Conservation (phyloP, 495 filamentous ascomycete genomes). For the Geoglossum glabrum region DNA sequence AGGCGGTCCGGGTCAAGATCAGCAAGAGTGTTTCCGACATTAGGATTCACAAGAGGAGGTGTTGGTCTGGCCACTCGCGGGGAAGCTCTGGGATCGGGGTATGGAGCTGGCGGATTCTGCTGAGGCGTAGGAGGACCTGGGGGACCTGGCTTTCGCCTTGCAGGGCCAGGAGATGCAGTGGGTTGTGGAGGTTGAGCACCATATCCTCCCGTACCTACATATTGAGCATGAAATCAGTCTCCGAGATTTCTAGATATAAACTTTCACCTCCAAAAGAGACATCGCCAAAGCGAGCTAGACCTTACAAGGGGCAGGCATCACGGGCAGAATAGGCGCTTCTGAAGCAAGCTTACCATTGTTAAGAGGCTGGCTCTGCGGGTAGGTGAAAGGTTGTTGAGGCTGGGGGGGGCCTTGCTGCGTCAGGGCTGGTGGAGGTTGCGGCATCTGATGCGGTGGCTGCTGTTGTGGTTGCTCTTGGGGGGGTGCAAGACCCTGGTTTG, state of each 20-base stretch:
- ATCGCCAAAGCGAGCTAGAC: background rate
- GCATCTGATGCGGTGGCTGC: slow-evolving; percentile 18
- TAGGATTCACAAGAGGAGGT: slow-evolving; percentile 32
- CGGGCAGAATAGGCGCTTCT: slow-evolving; percentile 7
- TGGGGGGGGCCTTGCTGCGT: slow-evolving; percentile 4
- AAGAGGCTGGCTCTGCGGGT: slow-evolving; percentile 28
- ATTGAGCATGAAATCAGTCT: background rate
- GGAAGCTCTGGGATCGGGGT: slow-evolving; percentile 64
- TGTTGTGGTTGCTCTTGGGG: slow-evolving; percentile 36
- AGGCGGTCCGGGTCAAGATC: slow-evolving; percentile 75
- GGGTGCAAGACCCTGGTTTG: slow-evolving; percentile 71
- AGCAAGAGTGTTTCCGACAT: slow-evolving; percentile 61
- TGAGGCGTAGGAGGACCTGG: slow-evolving; percentile 77
- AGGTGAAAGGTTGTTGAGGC: background rate
- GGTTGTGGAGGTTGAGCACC: slow-evolving; percentile 56
- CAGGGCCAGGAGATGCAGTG: slow-evolving; percentile 74
- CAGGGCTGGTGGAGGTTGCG: background rate
- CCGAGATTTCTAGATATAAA: background rate
- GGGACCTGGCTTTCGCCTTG: slow-evolving; percentile 28
- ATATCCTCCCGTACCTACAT: slow-evolving; percentile 26
- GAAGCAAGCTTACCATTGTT: slow-evolving; percentile 36
- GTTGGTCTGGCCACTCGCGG: slow-evolving; percentile 69
- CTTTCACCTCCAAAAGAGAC: background rate
- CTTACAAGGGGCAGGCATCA: background rate
- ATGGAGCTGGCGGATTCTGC: slow-evolving; percentile 62